Evolutionary conservation across 2,329 filamentous ascomycete species (phyloP), one percentile per base, ranked within the genome.

Genomic region (Remersonia thermophila): DNA sequence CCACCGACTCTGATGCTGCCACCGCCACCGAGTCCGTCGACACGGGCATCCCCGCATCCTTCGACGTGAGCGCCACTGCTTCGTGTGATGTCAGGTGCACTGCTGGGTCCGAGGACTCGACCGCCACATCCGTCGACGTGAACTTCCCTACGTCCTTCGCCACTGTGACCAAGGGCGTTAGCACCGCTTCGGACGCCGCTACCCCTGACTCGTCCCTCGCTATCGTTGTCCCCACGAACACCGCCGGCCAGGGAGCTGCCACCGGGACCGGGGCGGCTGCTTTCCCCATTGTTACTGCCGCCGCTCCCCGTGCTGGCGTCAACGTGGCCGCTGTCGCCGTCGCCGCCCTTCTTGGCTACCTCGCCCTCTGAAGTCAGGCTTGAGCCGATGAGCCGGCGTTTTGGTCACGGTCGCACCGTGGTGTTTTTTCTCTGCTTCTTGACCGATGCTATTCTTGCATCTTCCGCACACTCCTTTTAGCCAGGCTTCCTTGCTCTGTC

Each of bases 321-420:
- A 43, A 44, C 30, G 27, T 52, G 27, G 42, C 41, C 7, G 50
- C 44, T 14, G 31, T 45, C n/a, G 51, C 40, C 9, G 48, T 37
- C 12, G 53, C 51, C 30, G 37, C 48, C 14, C 37, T 54, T 34
- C 36, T 51, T 14, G 50, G 42, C 35, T 45, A 41, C 33, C 42
- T 51, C 32, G 41, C 47, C 30, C 44, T 55, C 41, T 53, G 29
- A 20, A n/a, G 14, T 7, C 7, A 18, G 14, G 15, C 23, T 29
- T 14, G 13, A 17, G 15, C 8, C 17, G 11, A 8, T 26, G 7
- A 20, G 5, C 16, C n/a, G 30, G 27, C 11, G 16, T 34, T 20
- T 15, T 30, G 39, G 23, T 23, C 20, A 23, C 9, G 20, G 9
- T 29, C 28, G 30, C 12, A 33, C 30, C 30, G 25, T 30, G 20